Evolutionary conservation across 257 asterid genomes (phyloP).

Genomic region (Vinca minor): DNA sequence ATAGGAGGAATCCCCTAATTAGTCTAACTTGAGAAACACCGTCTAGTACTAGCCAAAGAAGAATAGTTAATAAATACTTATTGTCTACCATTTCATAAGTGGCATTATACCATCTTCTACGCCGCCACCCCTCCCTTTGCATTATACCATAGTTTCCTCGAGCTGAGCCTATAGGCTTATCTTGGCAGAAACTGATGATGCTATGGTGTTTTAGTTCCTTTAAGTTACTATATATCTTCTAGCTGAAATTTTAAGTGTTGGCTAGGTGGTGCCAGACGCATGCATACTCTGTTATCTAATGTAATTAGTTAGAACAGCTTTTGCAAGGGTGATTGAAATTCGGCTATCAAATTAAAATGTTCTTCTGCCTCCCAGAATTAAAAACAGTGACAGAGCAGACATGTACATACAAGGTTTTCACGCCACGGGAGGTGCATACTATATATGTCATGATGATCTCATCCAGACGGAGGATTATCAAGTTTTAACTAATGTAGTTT

Average conservation of each 20-base stretch:
- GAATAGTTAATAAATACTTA: not conserved
- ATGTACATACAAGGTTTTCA: slow-evolving; percentile 1
- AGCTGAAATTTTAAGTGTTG: slow-evolving; percentile 3
- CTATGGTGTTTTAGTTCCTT: not conserved
- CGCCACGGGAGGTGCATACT: not conserved
- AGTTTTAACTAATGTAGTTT: slow-evolving; percentile 2
- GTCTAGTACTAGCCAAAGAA: not conserved
- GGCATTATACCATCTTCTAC: no score
- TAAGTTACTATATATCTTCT: not conserved
- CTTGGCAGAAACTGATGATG: not conserved
- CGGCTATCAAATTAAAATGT: not conserved
- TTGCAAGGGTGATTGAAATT: not conserved
- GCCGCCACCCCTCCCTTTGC: not conserved
- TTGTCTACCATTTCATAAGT: not conserved
- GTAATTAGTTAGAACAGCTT: not conserved
- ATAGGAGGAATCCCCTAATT: not conserved
- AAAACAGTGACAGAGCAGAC: not conserved
- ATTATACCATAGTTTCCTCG: not conserved
- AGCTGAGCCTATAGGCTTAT: not conserved
- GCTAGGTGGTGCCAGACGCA: not conserved
- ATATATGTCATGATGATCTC: not conserved
- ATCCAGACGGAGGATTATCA: not conserved
- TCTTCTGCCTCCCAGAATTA: slow-evolving; percentile 9
- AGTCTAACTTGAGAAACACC: not conserved
- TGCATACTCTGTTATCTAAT: not conserved